These are phyloP conservation scores for Neopestalotiopsis sp. DNA, from an alignment of 2,329 filamentous ascomycete species.

Conservation along the genomic window DNA sequence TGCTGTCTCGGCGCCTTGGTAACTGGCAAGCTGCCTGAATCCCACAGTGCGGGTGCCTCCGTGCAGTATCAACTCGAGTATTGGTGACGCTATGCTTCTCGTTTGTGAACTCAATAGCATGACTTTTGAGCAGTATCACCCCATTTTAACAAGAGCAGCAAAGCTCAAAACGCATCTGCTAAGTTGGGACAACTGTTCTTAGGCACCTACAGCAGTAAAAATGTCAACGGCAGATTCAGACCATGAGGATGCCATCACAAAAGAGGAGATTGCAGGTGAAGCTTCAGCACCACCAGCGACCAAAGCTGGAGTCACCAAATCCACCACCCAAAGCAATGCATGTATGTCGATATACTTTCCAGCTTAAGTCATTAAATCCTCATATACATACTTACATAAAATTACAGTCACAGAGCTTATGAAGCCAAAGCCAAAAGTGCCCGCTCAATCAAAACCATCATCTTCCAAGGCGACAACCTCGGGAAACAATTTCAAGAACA, in stretches of 20 bases:
- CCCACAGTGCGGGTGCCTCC: not conserved
- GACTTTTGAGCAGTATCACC: no score
- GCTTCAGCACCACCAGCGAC: slow-evolving; percentile 33
- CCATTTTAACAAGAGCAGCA: no score
- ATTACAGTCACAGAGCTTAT: slow-evolving; percentile 58
- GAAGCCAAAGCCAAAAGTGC: slow-evolving; percentile 49
- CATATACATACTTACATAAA: not conserved
- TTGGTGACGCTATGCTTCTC: no score
- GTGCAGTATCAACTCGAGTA: no score
- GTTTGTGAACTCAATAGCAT: no score
- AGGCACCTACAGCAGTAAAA: not conserved
- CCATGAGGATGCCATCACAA: slow-evolving; percentile 43
- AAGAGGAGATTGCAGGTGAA: slow-evolving; percentile 44
- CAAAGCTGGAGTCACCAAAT: slow-evolving; percentile 24
- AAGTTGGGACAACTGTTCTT: not conserved
- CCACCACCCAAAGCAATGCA: slow-evolving; percentile 41
- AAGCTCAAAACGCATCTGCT: no score
- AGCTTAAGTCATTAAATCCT: not conserved
- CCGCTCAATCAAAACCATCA: slow-evolving; percentile 22
- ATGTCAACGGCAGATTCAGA: slow-evolving; percentile 31
- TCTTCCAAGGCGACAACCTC: slow-evolving; percentile 20
- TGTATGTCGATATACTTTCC: slow-evolving; percentile 36
- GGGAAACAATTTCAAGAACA: slow-evolving; percentile 43
- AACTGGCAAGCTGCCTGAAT: not conserved
- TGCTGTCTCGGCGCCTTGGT: not conserved